Conservation (phyloP, 2,329 filamentous ascomycete genomes). For the Blastomyces parvus region DNA sequence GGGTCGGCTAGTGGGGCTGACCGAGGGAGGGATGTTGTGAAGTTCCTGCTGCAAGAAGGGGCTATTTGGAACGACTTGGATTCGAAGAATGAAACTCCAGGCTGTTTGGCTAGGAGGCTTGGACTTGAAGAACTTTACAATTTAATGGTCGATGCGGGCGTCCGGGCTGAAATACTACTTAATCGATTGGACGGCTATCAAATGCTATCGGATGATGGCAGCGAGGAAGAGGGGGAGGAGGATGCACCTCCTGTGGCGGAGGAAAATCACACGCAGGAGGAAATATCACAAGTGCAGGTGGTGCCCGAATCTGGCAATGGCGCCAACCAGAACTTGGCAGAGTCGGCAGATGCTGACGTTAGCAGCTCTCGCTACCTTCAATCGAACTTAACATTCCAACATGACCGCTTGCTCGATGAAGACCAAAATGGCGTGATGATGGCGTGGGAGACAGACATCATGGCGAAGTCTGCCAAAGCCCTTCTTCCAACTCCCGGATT, state of each 20-base stretch:
- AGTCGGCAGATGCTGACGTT: constrained; percentile 34
- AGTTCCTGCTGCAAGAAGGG: constrained; percentile 71
- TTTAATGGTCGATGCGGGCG: constrained; percentile 77
- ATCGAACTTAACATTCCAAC: constrained; percentile 55
- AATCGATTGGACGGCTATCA: constrained; percentile 75
- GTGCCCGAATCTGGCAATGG: constrained; percentile 22
- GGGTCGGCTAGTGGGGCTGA: constrained; percentile 37
- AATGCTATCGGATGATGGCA: constrained; percentile 46
- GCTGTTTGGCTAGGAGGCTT: constrained; percentile 66
- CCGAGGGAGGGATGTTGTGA: constrained; percentile 57
- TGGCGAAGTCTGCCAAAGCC: constrained; percentile 63
- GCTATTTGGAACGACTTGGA: constrained; percentile 98
- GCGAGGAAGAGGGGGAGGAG: constrained; percentile 29
- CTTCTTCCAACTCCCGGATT: constrained; percentile 54
- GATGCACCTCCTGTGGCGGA: constrained; percentile 23
- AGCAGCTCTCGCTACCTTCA: constrained; percentile 60
- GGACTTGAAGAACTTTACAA: constrained; percentile 65
- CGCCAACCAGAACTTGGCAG: constrained; percentile 11
- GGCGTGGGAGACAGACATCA: constrained; percentile 82
- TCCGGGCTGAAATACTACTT: constrained; percentile 80
- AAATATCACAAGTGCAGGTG: constrained; percentile 10
- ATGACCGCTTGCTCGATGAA: constrained; percentile 60
- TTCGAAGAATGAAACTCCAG: constrained; percentile 75
- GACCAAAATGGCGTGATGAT: constrained; percentile 85
- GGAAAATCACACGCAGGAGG: constrained; percentile 29